These are phyloP conservation scores for Rhodotorula sp. DNA, from an alignment of 1,284 basidiomycete genomes.

Conservation along the genomic window DNA sequence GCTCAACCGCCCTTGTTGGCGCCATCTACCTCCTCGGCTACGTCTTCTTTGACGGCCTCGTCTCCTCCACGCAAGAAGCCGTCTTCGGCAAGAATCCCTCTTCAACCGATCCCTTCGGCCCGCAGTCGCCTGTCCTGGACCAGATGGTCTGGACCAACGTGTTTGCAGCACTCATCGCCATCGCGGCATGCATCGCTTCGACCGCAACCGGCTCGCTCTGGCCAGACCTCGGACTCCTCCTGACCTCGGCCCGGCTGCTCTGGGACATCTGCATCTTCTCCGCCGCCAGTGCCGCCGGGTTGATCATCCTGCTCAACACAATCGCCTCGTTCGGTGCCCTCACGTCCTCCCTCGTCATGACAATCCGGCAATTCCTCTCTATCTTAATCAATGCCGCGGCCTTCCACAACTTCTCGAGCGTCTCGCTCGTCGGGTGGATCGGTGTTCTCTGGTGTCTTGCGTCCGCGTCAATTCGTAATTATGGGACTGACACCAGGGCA, in stretches of 20 bases:
- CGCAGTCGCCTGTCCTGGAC: constrained; percentile 40
- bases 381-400: constrained; percentile 41
- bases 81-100: constrained; percentile 42
- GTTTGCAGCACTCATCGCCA: constrained; percentile 36
- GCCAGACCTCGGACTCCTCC: constrained; percentile 29
- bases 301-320: constrained; percentile 43
- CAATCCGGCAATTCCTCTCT: constrained; percentile 42
- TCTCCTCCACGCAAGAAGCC: constrained; percentile 43
- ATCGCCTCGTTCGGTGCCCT: constrained; percentile 41
- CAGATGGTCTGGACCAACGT: constrained; percentile 42
- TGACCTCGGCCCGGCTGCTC: constrained; percentile 14
- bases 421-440: constrained; percentile 35
- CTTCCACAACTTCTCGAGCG: constrained; percentile 41
- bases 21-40: constrained; percentile 34
- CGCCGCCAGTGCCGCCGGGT: constrained; percentile 39
- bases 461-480: no score
- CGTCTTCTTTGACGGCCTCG: constrained; percentile 45
- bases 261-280: constrained; percentile 40
- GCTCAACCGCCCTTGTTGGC: constrained; percentile 12
- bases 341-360: constrained; percentile 37
- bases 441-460: constrained; percentile 34
- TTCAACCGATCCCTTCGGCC: constrained; percentile 38
- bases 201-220: constrained; percentile 30
- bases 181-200: constrained; percentile 23
- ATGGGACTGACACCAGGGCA: not conserved